These are phyloP conservation scores for Colletotrichum sp. DNA, from an alignment of 2,329 filamentous ascomycete species.

Conservation along the genomic window DNA sequence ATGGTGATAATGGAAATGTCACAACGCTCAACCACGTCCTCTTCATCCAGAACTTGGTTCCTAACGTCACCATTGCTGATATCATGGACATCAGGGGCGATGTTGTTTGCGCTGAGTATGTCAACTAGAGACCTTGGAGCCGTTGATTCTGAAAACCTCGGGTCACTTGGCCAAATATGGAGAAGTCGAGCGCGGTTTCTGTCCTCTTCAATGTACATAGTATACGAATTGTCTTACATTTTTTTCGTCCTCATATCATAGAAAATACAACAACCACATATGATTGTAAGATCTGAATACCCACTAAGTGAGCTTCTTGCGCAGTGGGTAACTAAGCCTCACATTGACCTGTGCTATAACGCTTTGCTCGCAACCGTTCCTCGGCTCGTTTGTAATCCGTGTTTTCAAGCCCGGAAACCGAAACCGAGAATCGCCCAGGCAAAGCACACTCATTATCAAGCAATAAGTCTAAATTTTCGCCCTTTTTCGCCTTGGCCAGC, in stretches of 20 bases:
- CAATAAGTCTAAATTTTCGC: not conserved
- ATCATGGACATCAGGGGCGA: not conserved
- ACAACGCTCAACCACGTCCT: not conserved
- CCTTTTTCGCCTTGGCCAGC: not conserved
- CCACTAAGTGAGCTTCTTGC: not conserved
- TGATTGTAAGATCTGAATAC: not conserved
- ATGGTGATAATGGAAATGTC: not conserved
- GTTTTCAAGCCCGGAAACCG: not conserved
- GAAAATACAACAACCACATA: not conserved
- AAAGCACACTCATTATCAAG: not conserved
- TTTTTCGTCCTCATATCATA: accelerated
- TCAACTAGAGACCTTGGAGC: not conserved
- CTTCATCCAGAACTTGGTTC: not conserved
- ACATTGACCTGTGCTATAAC: not conserved
- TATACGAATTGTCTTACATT: not conserved
- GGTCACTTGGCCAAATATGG: not conserved
- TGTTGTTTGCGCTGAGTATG: not conserved
- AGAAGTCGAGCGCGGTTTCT: not conserved
- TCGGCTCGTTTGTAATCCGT: not conserved
- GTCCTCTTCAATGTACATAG: not conserved
- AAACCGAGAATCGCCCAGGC: not conserved
- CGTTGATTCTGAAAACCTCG: not conserved
- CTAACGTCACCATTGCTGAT: not conserved
- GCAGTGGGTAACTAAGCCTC: not conserved
- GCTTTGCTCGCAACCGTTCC: not conserved